Evolutionary conservation across 352 stramenopile genomes (phyloP).

Genomic region (Phytophthora agathidicida): DNA sequence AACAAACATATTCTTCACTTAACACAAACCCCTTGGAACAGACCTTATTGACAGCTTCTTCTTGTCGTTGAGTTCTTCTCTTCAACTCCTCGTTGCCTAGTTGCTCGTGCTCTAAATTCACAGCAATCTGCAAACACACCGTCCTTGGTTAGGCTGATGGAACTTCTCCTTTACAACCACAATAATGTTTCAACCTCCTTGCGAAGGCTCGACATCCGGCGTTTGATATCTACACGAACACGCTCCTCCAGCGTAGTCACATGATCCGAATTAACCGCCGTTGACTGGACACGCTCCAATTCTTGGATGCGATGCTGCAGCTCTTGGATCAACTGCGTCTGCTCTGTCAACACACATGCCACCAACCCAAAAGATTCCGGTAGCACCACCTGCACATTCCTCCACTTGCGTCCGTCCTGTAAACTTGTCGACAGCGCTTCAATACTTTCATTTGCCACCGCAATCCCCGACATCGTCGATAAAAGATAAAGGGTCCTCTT

Average conservation of each 20-base stretch:
- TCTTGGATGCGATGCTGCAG: constrained; percentile 25
- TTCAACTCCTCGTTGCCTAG: neutral
- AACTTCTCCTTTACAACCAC: too few species aligned
- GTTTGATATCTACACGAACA: constrained; percentile 15
- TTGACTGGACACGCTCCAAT: constrained; percentile 12
- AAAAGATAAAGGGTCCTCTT: neutral
- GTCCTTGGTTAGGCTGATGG: too few species aligned
- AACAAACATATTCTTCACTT: too few species aligned
- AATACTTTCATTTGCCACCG: neutral
- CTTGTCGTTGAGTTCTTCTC: neutral
- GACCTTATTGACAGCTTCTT: constrained; percentile 3
- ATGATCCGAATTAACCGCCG: neutral
- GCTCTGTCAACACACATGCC: constrained; percentile 40
- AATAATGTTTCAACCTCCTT: constrained; percentile 31
- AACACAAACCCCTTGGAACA: neutral
- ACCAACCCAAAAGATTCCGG: constrained; percentile 46
- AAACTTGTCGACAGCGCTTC: constrained; percentile 31
- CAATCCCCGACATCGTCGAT: neutral
- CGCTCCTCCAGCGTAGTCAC: constrained; percentile 14
- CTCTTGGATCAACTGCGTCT: constrained; percentile 34
- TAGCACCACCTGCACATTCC: constrained; percentile 67
- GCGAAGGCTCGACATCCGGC: constrained; percentile 2
- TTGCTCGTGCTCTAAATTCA: constrained; percentile 19
- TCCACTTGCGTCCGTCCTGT: constrained; percentile 55
- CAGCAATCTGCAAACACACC: constrained; percentile 13